Base-by-base conservation (phyloP, 805 yeast species). In the Barnettozyma vustinii region DNA sequence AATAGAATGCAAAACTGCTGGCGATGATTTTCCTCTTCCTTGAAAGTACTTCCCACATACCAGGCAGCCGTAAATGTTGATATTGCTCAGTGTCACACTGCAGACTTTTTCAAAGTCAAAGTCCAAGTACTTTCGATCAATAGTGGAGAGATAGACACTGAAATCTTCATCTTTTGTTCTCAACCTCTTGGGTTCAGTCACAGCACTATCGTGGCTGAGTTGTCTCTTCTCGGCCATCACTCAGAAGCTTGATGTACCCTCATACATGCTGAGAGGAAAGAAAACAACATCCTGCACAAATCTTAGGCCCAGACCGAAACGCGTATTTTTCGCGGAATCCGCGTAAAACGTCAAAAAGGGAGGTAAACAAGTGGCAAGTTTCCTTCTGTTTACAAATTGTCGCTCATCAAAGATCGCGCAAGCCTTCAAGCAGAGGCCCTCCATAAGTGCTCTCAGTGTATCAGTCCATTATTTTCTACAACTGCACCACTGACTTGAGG, bases 81-180 rank as follows among this genome's bases (percentile, higher is more conserved):
- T 67, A 36, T 70, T 74, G 1, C 87, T 73, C 20, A 86, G 67
- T 0, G 89, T 76, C 0, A 83, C 76, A 40, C 79, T 72, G 63
- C 96, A 87, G 1, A 77, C 63, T 58, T 80, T 81, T 40, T 83
- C 88, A 45, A 76, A 74, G 60, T 86, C 95, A 61, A 87, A 87
- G 59, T 87, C 88, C 13, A 73, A 50, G 18, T 57, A 62, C 40
- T 59, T 64, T 40, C 61, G 55, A 41, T 63, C 63, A 40, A 61
- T 62, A 13, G 67, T 65, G 16, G 64, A 68, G 8, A 64, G 53
- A 47, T 60, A 62, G 15, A 57, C 18, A 40, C 47, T 15, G 16
- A 15, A 25, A 23, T 36, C 30, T 4, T 16, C 35, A 10, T n/a
- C 27, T 7, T 13, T n/a, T 9, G 23, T 15, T n/a, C n/a, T 25